Evolutionary conservation across 768 basidiomycete species (phyloP).

Genomic region (Tricholoma hemisulphureum): DNA sequence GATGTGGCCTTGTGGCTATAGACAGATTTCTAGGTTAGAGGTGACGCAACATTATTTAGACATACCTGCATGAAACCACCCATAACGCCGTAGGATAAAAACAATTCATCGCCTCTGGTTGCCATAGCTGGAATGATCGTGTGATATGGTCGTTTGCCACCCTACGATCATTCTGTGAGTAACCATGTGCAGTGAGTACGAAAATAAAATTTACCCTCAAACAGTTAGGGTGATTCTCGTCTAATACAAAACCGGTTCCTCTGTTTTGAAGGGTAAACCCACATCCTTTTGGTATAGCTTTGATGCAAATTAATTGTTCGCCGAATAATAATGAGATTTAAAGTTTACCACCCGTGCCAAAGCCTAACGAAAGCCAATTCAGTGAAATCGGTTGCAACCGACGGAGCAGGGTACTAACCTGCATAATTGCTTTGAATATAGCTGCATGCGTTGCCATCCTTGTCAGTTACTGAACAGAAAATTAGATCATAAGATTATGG

Average conservation of each 20-base stretch:
- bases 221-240: slow-evolving; percentile 81
- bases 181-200: neutral
- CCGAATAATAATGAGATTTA: neutral
- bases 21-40: neutral
- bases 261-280: slow-evolving; percentile 97
- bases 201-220: slow-evolving; percentile 51
- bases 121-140: slow-evolving; percentile 94
- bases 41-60: slow-evolving; percentile 6
- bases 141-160: slow-evolving; percentile 83
- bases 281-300: slow-evolving; percentile 88
- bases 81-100: slow-evolving; percentile 90
- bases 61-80: slow-evolving; percentile 84
- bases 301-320: slow-evolving; percentile 4
- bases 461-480: slow-evolving; percentile 62
- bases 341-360: slow-evolving; percentile 77
- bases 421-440: slow-evolving; percentile 87
- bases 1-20: slow-evolving; percentile 90
- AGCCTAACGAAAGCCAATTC: slow-evolving; percentile 47
- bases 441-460: slow-evolving; percentile 89
- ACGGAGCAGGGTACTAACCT: slow-evolving; percentile 40
- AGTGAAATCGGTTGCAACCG: neutral
- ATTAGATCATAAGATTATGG: neutral
- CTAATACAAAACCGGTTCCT: slow-evolving; percentile 79
- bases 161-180: slow-evolving; percentile 35
- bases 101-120: slow-evolving; percentile 74